These are phyloP conservation scores for Neostapfia colusana DNA, from an alignment of 176 grass and related monocot genomes.

Conservation along the genomic window DNA sequence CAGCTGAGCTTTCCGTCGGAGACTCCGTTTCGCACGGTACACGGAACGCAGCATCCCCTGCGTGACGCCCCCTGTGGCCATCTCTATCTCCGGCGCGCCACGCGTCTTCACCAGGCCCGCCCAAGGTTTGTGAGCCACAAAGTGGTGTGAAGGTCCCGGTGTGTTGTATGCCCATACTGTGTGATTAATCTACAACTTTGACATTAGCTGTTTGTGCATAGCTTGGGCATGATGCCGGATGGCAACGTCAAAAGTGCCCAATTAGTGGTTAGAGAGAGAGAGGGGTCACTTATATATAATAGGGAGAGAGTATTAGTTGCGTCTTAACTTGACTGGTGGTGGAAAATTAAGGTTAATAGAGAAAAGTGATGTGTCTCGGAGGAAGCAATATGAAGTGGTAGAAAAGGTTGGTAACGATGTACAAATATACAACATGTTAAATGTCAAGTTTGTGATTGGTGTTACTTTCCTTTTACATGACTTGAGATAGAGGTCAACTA, in stretches of 20 bases:
- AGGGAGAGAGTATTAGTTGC: neutral
- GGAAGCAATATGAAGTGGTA: neutral
- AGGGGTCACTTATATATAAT: too few relatives aligned
- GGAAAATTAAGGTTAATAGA: neutral
- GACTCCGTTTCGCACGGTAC: neutral
- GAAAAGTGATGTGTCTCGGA: neutral
- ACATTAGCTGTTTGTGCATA: neutral
- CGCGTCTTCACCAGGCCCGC: too few relatives aligned
- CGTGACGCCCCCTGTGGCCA: conserved; percentile 13
- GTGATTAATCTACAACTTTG: neutral
- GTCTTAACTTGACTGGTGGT: neutral
- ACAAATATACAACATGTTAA: neutral
- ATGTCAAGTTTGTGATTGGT: neutral
- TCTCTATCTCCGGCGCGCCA: neutral
- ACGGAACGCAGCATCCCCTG: conserved; percentile 45
- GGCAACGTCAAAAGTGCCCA: too few relatives aligned
- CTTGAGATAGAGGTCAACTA: neutral
- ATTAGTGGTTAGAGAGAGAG: too few relatives aligned
- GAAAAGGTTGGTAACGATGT: neutral
- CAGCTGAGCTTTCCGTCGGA: neutral
- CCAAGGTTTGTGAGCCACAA: too few relatives aligned
- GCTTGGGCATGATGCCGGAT: neutral
- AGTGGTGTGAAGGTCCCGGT: too few relatives aligned
- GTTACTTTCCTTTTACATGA: neutral
- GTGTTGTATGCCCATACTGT: neutral